Evolutionary conservation across 257 asterid genomes (phyloP).

Genomic region (Cruciata laevipes): DNA sequence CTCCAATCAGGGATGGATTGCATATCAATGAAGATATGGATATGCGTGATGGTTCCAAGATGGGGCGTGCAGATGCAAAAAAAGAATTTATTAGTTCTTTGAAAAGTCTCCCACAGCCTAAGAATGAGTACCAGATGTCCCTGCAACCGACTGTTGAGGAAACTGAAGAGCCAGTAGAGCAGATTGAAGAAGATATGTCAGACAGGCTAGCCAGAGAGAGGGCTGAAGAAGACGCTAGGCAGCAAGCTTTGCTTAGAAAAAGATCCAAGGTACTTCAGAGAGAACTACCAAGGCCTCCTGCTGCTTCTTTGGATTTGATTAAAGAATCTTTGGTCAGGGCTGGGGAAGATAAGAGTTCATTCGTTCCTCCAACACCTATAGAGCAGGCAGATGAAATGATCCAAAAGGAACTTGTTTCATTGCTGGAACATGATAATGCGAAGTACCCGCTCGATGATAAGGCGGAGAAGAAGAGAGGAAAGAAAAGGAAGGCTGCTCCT

Average conservation of each 20-base stretch:
- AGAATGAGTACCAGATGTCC: constrained; percentile 82
- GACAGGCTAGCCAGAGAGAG: constrained; percentile 85
- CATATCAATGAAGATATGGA: constrained; percentile 80
- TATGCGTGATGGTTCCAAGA: constrained; percentile 41
- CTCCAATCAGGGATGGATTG: constrained; percentile 91
- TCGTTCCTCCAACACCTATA: constrained; percentile 81
- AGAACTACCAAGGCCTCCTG: constrained; percentile 97
- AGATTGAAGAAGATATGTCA: constrained; percentile 99
- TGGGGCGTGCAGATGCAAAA: constrained; percentile 49
- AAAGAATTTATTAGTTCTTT: constrained; percentile 60
- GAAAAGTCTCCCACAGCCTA: constrained; percentile 82
- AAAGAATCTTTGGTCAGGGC: constrained; percentile 57
- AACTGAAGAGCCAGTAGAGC: constrained; percentile 89
- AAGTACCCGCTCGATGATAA: constrained; percentile 83
- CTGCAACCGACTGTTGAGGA: constrained; percentile 68
- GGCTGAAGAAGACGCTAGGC: constrained; percentile 93
- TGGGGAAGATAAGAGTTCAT: constrained; percentile 85
- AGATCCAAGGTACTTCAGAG: constrained; percentile 94
- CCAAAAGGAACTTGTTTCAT: constrained; percentile 70
- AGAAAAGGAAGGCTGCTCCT: constrained; percentile 43
- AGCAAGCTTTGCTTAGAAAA: constrained; percentile 68
- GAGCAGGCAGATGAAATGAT: constrained; percentile 97
- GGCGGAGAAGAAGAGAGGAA: constrained; percentile 64
- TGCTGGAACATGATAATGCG: constrained; percentile 85
- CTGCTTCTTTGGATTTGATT: constrained; percentile 68